Conservation (phyloP, 805 yeast species). For the Myxozyma kluyveri region DNA sequence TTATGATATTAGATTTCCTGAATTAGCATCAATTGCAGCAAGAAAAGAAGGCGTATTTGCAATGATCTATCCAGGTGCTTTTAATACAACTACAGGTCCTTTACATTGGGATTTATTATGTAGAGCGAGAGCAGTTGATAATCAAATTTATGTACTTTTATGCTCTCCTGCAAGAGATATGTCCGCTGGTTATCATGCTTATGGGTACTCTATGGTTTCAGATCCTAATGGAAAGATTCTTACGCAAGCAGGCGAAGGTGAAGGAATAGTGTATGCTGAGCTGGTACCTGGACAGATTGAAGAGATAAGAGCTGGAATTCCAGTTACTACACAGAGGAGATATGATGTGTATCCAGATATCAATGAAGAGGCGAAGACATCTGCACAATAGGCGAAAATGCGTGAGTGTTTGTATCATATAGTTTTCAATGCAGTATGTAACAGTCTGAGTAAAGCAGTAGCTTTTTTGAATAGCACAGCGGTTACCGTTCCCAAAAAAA, state of each 20-base stretch:
- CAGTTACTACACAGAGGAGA: conserved; percentile 67
- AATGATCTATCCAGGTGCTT: conserved; percentile 84
- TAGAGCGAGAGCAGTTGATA: conserved; percentile 79
- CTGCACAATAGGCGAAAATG: conserved; percentile 1
- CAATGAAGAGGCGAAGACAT: conserved; percentile 9
- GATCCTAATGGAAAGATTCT: conserved; percentile 88
- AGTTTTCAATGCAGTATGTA: no score
- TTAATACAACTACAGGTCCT: conserved; percentile 85
- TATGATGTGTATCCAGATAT: conserved; percentile 61
- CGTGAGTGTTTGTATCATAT: no score
- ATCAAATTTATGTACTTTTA: conserved; percentile 82
- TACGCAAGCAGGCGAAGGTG: conserved; percentile 75
- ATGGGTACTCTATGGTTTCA: conserved; percentile 82
- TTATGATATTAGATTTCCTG: conserved; percentile 87
- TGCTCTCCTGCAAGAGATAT: conserved; percentile 94
- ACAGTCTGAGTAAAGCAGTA: no score
- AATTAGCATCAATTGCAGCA: conserved; percentile 66
- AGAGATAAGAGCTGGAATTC: conserved; percentile 62
- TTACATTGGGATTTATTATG: conserved; percentile 87
- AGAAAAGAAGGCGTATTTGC: conserved; percentile 68
- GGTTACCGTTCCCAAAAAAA: background rate
- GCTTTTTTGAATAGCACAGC: no score
- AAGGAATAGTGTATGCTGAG: conserved; percentile 71
- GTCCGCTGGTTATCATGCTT: conserved; percentile 78
- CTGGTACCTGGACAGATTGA: conserved; percentile 60